Conservation (phyloP, 179 eudicot species). For the Carnegiea gigantea region DNA sequence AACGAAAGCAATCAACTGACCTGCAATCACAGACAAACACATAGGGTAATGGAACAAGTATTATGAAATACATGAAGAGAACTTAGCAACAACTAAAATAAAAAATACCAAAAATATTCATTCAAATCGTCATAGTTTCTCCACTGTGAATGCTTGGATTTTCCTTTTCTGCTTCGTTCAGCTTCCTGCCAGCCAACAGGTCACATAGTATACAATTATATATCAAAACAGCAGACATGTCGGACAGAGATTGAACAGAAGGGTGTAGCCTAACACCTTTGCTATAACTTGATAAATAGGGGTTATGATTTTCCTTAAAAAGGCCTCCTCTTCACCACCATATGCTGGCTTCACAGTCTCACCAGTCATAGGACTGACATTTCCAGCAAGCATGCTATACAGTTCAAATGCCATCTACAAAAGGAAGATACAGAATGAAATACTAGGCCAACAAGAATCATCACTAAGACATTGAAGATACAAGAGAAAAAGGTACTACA, state of each 20-base stretch:
- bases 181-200: slow-evolving; percentile 59
- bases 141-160: slow-evolving; percentile 92
- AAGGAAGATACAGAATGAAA: slow-evolving; percentile 6
- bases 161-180: slow-evolving; percentile 68
- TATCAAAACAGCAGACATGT: neutral
- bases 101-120: slow-evolving; percentile 83
- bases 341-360: slow-evolving; percentile 95
- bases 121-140: slow-evolving; percentile 95
- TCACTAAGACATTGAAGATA: neutral
- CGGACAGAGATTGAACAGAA: neutral
- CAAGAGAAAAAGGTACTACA: neutral
- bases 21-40: slow-evolving; percentile 30
- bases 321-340: slow-evolving; percentile 94
- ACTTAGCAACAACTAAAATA: neutral
- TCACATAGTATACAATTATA: neutral
- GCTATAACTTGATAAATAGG: slow-evolving; percentile 82
- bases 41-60: neutral
- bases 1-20: slow-evolving; percentile 92
- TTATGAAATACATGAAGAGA: neutral
- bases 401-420: slow-evolving; percentile 93
- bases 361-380: slow-evolving; percentile 93
- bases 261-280: slow-evolving; percentile 43
- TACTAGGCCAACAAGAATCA: neutral
- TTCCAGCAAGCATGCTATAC: slow-evolving; percentile 97
- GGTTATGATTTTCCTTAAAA: slow-evolving; percentile 72